Evolutionary conservation across 1,284 basidiomycete genomes (phyloP).

Genomic region (Tilletia walkeri): DNA sequence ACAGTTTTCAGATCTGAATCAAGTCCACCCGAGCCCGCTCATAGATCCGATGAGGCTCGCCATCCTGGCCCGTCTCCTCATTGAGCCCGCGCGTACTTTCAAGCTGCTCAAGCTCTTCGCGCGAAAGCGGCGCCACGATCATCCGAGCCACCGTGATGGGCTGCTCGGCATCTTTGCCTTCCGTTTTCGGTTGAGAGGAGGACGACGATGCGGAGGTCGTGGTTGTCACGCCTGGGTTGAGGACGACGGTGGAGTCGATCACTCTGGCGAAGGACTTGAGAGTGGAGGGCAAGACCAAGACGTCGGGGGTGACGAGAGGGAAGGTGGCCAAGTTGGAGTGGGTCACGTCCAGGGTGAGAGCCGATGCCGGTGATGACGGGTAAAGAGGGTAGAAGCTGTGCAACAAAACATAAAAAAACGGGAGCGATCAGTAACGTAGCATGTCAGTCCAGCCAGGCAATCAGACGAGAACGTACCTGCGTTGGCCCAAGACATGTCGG

Average conservation of each 20-base stretch:
- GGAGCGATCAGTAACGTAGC: not conserved
- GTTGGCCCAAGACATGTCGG: constrained; percentile 78
- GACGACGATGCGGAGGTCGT: not conserved
- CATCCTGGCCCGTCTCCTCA: constrained; percentile 7
- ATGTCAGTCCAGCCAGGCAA: too few relatives aligned
- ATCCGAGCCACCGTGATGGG: constrained; percentile 16
- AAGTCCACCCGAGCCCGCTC: constrained; percentile 24
- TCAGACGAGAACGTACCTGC: constrained; percentile 63
- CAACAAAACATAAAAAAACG: not conserved
- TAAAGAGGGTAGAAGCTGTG: constrained; percentile 90
- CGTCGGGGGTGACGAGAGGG: constrained; percentile 65
- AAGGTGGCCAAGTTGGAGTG: constrained; percentile 41
- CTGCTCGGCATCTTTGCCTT: constrained; percentile 5
- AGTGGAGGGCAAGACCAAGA: constrained; percentile 75
- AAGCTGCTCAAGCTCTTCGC: constrained; percentile 7
- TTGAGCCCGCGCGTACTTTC: not conserved
- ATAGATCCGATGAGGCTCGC: constrained; percentile 17
- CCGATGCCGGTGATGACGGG: constrained; percentile 72
- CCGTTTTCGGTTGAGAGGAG: not conserved
- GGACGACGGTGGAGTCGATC: constrained; percentile 66
- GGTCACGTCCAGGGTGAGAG: constrained; percentile 37
- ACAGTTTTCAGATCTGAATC: constrained; percentile 14
- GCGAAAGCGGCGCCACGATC: constrained; percentile 14
- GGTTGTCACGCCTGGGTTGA: constrained; percentile 64
- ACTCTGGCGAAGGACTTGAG: constrained; percentile 80